Percentiles rank a stretch among this genome's conserved stretches.
These are phyloP conservation scores for Paraurostyla sp. DNA, from an alignment of 73 alveolate genomes.

Conservation along the genomic window DNA sequence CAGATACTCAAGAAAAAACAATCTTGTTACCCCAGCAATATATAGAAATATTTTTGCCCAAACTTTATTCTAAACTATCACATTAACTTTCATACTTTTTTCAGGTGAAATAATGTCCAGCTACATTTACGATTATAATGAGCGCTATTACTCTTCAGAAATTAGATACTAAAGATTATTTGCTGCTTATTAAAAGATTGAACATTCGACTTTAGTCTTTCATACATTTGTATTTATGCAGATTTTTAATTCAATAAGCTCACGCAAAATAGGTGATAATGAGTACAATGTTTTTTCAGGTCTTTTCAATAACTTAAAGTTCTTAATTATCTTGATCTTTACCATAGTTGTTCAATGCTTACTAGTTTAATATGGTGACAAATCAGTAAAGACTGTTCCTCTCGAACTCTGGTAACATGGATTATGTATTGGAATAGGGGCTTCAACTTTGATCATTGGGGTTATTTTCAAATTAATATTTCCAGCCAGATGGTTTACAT, in stretches of 20 bases:
- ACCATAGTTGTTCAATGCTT: slow-evolving; percentile 85
- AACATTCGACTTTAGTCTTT: slow-evolving; percentile 88
- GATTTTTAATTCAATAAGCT: slow-evolving; percentile 90
- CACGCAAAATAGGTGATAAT: slow-evolving; percentile 86
- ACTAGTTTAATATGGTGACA: slow-evolving; percentile 89
- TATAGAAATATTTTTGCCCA: slow-evolving; percentile 82
- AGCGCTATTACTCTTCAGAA: slow-evolving; percentile 63
- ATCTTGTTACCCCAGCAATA: slow-evolving; percentile 81
- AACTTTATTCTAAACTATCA: slow-evolving; percentile 71
- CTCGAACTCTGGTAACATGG: slow-evolving; percentile 80
- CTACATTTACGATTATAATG: background rate
- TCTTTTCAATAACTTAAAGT: slow-evolving; percentile 83
- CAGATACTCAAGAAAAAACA: slow-evolving; percentile 87
- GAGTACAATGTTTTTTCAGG: slow-evolving; percentile 91
- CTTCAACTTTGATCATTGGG: slow-evolving; percentile 68
- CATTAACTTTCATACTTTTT: slow-evolving; percentile 65
- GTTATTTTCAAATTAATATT: background rate
- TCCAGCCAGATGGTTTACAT: slow-evolving; percentile 18
- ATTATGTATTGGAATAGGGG: slow-evolving; percentile 82
- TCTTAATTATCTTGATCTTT: slow-evolving; percentile 77
- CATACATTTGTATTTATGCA: slow-evolving; percentile 93
- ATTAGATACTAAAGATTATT: too few species aligned
- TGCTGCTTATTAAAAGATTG: too few species aligned
- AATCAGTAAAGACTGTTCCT: slow-evolving; percentile 88
- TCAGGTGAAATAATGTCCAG: background rate